Evolutionary conservation across 2,329 filamentous ascomycete genomes (phyloP), one percentile per base, ranked within the genome.

Genomic region (Xylaria sp.): DNA sequence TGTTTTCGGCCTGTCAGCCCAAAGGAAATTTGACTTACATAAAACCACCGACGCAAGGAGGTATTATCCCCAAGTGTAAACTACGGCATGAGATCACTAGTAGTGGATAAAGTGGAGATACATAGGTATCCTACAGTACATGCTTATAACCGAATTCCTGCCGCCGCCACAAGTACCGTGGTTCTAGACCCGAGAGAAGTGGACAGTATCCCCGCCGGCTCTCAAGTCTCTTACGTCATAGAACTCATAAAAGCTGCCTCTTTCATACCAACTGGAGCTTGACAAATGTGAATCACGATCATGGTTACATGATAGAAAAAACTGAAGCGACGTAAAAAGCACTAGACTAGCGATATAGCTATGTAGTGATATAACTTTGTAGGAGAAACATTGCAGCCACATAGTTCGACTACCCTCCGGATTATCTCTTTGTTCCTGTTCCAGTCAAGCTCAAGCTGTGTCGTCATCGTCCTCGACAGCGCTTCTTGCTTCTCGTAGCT

Each of bases 151-250:
- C 15, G 15, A 29, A 17, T 49, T 49, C 25, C 45, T 29, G 45
- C 45, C 45, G 17, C 42, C 10, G n/a, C n/a, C n/a, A n/a, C n/a
- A 27, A 5, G 20, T 25, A n/a, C 20, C 31, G n/a, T 25, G 33
- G 31, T 53, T 36, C 29, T 38, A 13, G 31, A 11, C 31, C 11
- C 11, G 51, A 54, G 51, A 36, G 17, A 22, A 62, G 65, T 56
- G 50, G 55, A 50, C 29, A 61, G 59, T 53, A 42, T 20, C 42
- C 60, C 66, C 62, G 47, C 65, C 42, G 56, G 11, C 27, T 3
- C 22, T 25, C 25, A 60, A 63, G 66, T 72, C 70, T 65, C 67
- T 65, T 69, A 72, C 70, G 70, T 72, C 70, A 72, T 69, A 64
- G 45, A 31, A 49, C 53, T 20, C 49, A 56, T 42, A 13, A 38